These are phyloP conservation scores for Tricholoma flavovirens DNA, from an alignment of 768 basidiomycete genomes.

Conservation along the genomic window DNA sequence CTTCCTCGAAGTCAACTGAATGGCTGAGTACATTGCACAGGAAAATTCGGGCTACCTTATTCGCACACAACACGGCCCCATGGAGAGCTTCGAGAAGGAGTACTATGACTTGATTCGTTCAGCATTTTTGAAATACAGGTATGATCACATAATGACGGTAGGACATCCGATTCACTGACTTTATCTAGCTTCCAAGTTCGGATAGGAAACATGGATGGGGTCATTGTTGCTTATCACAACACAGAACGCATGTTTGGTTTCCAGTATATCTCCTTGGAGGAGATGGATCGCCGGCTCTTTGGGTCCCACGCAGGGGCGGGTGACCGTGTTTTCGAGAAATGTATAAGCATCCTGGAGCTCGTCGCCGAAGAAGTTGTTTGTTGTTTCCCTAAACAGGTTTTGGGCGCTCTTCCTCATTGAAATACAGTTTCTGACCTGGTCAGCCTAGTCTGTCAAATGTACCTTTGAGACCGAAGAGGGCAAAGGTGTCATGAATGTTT, in stretches of 20 bases:
- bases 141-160: constrained; percentile 7
- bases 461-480: constrained; percentile 53
- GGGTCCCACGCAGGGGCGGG: constrained; percentile 55
- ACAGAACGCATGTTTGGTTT: constrained; percentile 86
- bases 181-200: constrained; percentile 79
- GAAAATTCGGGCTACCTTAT: constrained; percentile 81
- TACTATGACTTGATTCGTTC: constrained; percentile 93
- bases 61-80: constrained; percentile 49
- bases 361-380: constrained; percentile 51
- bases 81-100: constrained; percentile 86
- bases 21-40: constrained; percentile 27
- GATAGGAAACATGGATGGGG: constrained; percentile 96
- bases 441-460: constrained; percentile 47
- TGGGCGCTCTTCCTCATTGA: not conserved
- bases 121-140: constrained; percentile 94
- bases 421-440: not conserved
- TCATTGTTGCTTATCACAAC: constrained; percentile 85
- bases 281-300: constrained; percentile 83
- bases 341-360: constrained; percentile 63
- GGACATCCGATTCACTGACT: not conserved
- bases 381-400: constrained; percentile 63
- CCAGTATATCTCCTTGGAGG: constrained; percentile 81
- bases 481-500: constrained; percentile 47
- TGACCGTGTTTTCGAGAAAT: constrained; percentile 69
- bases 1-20: not conserved